phyloP scores from a whole-genome alignment of 2,329 filamentous ascomycete species.

The Scorias spongiosa region DNA sequence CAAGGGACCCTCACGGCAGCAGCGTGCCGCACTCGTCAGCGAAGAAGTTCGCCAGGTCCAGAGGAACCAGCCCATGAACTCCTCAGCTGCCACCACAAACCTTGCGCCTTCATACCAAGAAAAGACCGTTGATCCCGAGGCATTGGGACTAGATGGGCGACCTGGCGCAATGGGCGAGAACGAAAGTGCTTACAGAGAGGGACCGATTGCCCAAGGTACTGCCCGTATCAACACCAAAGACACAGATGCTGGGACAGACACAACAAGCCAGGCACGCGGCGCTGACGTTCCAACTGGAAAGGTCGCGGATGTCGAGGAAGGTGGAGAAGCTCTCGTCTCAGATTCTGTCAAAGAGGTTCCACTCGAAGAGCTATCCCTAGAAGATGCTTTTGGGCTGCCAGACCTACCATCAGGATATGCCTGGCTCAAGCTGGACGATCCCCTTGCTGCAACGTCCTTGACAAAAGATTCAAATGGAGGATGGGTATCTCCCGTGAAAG shows the following conservation, averaged over 20 bases:
- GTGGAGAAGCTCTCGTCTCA: not conserved
- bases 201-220: conserved; percentile 8
- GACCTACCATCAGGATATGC: not conserved
- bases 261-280: not conserved
- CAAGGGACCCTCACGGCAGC: conserved; percentile 10
- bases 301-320: not conserved
- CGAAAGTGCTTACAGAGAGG: conserved; percentile 7
- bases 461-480: not conserved
- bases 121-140: conserved; percentile 3
- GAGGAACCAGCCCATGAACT: conserved; percentile 5
- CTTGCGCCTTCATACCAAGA: not conserved
- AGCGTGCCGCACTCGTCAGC: conserved; percentile 13
- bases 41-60: conserved; percentile 13
- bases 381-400: not conserved
- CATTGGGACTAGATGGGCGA: conserved; percentile 2
- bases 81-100: not conserved
- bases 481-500: conserved; percentile 4
- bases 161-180: conserved; percentile 12
- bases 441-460: not conserved
- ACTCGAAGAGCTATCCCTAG: not conserved
- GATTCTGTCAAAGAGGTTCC: not conserved
- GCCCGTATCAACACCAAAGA: not conserved
- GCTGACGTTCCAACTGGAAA: not conserved
- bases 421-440: not conserved
- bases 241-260: not conserved